Percentiles rank a stretch among this genome's conserved stretches.
Evolutionary conservation across 495 filamentous ascomycete species (phyloP).

Genomic region (Xylaria telfairii): DNA sequence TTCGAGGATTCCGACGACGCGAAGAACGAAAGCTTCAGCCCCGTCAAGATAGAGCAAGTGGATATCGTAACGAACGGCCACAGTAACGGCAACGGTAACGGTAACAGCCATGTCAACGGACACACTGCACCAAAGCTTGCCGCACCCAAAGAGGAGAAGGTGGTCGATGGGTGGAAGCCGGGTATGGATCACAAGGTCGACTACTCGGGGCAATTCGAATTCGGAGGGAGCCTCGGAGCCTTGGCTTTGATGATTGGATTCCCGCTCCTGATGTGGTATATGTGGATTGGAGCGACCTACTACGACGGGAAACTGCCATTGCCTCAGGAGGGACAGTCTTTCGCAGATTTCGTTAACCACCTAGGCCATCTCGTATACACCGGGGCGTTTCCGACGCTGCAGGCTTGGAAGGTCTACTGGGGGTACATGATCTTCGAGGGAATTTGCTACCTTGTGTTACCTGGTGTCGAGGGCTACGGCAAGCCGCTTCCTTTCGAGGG

Average conservation of each 20-base stretch:
- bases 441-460: constrained; percentile 79
- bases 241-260: constrained; percentile 88
- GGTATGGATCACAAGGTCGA: constrained; percentile 80
- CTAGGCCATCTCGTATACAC: constrained; percentile 74
- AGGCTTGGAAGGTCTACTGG: constrained; percentile 95
- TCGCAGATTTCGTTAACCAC: constrained; percentile 69
- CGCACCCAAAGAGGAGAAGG: constrained; percentile 41
- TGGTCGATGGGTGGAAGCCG: constrained; percentile 71
- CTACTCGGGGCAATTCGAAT: constrained; percentile 81
- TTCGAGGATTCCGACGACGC: constrained; percentile 47
- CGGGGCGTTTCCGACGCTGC: constrained; percentile 77
- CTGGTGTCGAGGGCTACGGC: constrained; percentile 82
- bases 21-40: constrained; percentile 43
- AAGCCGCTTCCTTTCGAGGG: constrained; percentile 84
- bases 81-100: constrained; percentile 29
- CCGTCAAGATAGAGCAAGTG: constrained; percentile 37
- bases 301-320: constrained; percentile 83
- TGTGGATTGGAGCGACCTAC: constrained; percentile 95
- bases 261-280: constrained; percentile 94
- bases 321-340: constrained; percentile 68
- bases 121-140: constrained; percentile 51
- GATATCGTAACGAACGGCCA: constrained; percentile 29
- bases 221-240: constrained; percentile 82
- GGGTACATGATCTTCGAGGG: constrained; percentile 84
- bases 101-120: constrained; percentile 35